phyloP scores from a whole-genome alignment of 2,329 filamentous ascomycete genomes.

The Fusarium pininemorale region DNA sequence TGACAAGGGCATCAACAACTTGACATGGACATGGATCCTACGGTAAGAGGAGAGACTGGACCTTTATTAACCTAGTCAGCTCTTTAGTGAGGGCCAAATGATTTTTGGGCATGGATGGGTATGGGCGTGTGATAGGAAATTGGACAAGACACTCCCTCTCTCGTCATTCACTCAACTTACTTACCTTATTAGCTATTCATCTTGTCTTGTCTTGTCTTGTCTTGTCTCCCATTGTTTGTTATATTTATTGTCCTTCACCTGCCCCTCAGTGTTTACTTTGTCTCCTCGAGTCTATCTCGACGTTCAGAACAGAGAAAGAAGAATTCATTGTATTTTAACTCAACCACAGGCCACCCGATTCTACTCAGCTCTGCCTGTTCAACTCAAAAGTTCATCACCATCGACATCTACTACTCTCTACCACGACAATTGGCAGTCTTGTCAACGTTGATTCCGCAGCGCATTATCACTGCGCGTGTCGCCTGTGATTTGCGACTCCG shows the following conservation, averaged over 20 bases:
- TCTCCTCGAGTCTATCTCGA: not conserved
- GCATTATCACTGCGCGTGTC: not conserved
- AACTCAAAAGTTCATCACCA: not conserved
- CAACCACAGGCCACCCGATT: not conserved
- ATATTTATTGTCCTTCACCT: conserved; percentile 37
- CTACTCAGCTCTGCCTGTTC: not conserved
- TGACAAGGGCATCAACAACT: not conserved
- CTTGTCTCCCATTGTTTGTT: conserved; percentile 27
- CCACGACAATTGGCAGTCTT: not conserved
- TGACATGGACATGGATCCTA: conserved; percentile 4
- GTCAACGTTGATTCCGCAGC: not conserved
- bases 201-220: not conserved
- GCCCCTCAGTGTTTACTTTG: conserved; percentile 16
- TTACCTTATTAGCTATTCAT: not conserved
- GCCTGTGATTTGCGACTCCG: not conserved
- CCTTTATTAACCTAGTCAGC: not conserved
- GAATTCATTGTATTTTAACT: not conserved
- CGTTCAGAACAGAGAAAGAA: not conserved
- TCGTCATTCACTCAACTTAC: conserved; percentile 21
- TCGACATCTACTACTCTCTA: not conserved
- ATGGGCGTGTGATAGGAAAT: conserved; percentile 20
- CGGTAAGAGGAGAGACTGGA: not conserved
- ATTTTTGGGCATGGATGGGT: not conserved
- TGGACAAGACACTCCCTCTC: conserved; percentile 28
- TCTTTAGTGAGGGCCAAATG: not conserved